phyloP scores from a whole-genome alignment of 441 rosid species.

The Arabidopsis hybrid region DNA sequence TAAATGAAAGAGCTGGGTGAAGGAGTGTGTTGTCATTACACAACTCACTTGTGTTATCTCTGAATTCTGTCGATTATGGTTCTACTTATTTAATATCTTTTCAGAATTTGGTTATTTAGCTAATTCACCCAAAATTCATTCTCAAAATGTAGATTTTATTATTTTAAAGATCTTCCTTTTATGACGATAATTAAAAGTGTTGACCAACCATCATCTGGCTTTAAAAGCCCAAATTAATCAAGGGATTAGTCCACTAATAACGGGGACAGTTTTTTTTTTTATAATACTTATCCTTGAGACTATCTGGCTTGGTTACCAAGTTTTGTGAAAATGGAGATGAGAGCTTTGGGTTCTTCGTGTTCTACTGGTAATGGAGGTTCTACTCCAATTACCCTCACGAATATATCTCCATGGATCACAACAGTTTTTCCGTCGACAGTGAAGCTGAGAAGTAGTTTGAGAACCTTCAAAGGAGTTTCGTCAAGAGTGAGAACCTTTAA shows the following conservation, averaged over 20 bases:
- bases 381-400: conserved; percentile 62
- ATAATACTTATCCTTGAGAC: not conserved
- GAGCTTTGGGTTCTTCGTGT: conserved; percentile 60
- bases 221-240: not conserved
- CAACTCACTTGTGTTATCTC: too few species aligned
- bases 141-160: not conserved
- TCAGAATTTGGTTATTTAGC: too few species aligned
- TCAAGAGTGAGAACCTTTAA: conserved; percentile 16
- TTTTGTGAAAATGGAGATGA: conserved; percentile 59
- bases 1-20: too few species aligned
- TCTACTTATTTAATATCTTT: too few species aligned
- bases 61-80: too few species aligned
- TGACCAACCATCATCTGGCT: not conserved
- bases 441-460: conserved; percentile 51
- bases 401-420: conserved; percentile 75
- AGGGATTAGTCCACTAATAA: not conserved
- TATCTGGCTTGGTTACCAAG: conserved; percentile 7
- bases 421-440: conserved; percentile 53
- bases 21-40: too few species aligned
- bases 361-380: conserved; percentile 76
- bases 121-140: not conserved
- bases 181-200: not conserved
- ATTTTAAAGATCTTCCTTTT: not conserved
- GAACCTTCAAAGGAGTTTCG: conserved; percentile 48
- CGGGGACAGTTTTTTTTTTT: not conserved